Conservation (phyloP, 2,329 filamentous ascomycete genomes). For the Zelopaecilomyces penicillatus region DNA sequence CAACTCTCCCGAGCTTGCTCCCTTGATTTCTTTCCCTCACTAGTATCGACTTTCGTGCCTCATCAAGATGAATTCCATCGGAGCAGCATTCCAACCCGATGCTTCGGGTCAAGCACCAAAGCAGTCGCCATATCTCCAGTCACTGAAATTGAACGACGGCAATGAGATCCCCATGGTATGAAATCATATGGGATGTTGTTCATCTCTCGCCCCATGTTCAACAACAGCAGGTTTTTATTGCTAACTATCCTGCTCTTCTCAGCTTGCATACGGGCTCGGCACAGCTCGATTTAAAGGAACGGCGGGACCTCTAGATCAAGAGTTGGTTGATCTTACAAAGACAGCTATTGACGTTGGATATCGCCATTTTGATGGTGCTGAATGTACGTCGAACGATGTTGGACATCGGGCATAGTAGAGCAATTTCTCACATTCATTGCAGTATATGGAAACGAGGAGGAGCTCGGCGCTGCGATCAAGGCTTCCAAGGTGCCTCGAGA, state of each 20-base stretch:
- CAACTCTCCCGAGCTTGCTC: too few species aligned
- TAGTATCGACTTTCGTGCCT: too few species aligned
- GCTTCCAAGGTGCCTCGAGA: conserved; percentile 55
- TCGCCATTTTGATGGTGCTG: conserved; percentile 65
- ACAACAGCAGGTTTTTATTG: too few species aligned
- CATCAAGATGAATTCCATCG: conserved; percentile 34
- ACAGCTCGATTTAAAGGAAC: conserved; percentile 52
- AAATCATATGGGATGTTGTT: background rate
- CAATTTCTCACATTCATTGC: background rate
- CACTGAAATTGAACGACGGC: conserved; percentile 65
- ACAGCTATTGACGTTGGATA: conserved; percentile 62
- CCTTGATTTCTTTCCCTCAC: too few species aligned
- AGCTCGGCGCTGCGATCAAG: conserved; percentile 65
- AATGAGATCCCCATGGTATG: conserved; percentile 61
- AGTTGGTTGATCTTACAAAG: conserved; percentile 41
- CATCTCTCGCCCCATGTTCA: too few species aligned
- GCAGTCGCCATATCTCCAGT: conserved; percentile 39
- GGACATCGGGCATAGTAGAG: too few species aligned
- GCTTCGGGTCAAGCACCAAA: conserved; percentile 32
- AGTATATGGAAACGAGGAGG: conserved; percentile 58
- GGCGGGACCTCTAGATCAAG: conserved; percentile 45
- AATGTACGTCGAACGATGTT: conserved; percentile 38
- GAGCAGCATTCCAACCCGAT: conserved; percentile 29
- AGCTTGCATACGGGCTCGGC: conserved; percentile 66
- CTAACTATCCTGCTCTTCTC: conserved; percentile 2